Conservation (phyloP, 192 early-diverging fungal species). For the Radiomyces spectabilis region DNA sequence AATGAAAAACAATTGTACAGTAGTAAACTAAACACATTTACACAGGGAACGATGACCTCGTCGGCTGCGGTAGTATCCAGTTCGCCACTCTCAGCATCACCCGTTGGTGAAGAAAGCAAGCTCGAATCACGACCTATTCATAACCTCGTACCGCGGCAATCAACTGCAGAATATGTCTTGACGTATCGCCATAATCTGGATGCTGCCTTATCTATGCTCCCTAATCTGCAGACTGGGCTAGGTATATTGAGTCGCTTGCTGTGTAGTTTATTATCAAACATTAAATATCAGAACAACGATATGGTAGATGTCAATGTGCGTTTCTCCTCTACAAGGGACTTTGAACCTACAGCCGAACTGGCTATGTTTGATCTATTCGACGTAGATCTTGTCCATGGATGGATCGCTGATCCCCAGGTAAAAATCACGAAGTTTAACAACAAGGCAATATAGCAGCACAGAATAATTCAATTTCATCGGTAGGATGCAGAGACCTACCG, state of each 20-base stretch:
- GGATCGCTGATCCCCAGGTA: constrained; percentile 67
- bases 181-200: constrained; percentile 45
- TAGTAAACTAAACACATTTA: no score
- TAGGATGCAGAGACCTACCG: constrained; percentile 46
- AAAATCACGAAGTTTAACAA: not conserved
- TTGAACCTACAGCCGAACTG: constrained; percentile 62
- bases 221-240: constrained; percentile 49
- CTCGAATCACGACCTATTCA: constrained; percentile 4
- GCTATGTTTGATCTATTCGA: constrained; percentile 73
- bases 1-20: no score
- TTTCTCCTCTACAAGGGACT: constrained; percentile 68
- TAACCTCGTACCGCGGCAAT: constrained; percentile 10
- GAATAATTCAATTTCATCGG: not conserved
- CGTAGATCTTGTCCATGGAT: constrained; percentile 84
- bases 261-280: no score
- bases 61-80: no score
- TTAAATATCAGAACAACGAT: no score
- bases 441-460: not conserved
- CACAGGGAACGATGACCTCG: no score
- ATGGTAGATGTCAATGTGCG: constrained; percentile 80
- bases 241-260: constrained; percentile 1
- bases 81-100: not conserved
- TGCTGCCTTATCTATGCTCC: constrained; percentile 48
- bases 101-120: not conserved
- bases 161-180: constrained; percentile 19